Conservation (phyloP, 805 yeast species). For the Lachancea sp. region DNA sequence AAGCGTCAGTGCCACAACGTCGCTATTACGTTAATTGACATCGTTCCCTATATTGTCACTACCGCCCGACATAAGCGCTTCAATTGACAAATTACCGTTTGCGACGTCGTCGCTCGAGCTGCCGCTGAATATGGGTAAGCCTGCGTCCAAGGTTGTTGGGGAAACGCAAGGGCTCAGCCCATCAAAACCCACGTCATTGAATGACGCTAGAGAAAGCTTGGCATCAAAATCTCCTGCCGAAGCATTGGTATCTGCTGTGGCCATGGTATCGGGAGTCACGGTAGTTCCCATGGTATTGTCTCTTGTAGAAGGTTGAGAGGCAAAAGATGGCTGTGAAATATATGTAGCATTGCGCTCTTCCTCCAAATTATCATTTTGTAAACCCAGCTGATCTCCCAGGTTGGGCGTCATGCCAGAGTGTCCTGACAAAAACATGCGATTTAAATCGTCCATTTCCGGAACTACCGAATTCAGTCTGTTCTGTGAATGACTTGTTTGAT, state of each 20-base stretch:
- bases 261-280: conserved; percentile 4
- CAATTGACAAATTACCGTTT: conserved; percentile 1
- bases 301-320: conserved; percentile 5
- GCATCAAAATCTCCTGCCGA: conserved; percentile 3
- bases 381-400: neutral
- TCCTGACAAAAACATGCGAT: conserved; percentile 10
- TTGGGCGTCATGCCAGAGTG: neutral
- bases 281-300: conserved; percentile 7
- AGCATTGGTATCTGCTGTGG: conserved; percentile 5
- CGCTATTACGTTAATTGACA: neutral
- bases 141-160: conserved; percentile 6
- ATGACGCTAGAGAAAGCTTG: conserved; percentile 3
- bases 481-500: conserved; percentile 1
- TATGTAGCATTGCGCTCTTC: neutral
- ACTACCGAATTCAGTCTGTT: conserved; percentile 9
- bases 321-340: neutral
- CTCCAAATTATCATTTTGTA: neutral
- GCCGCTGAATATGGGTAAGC: neutral
- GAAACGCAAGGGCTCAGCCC: conserved; percentile 6
- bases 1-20: neutral
- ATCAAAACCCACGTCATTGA: conserved; percentile 2
- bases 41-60: neutral
- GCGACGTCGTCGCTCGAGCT: neutral
- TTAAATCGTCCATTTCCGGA: conserved; percentile 6
- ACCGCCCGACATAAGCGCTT: conserved; percentile 5